phyloP scores from a whole-genome alignment of 768 basidiomycete genomes.

The Inosperma sp. region DNA sequence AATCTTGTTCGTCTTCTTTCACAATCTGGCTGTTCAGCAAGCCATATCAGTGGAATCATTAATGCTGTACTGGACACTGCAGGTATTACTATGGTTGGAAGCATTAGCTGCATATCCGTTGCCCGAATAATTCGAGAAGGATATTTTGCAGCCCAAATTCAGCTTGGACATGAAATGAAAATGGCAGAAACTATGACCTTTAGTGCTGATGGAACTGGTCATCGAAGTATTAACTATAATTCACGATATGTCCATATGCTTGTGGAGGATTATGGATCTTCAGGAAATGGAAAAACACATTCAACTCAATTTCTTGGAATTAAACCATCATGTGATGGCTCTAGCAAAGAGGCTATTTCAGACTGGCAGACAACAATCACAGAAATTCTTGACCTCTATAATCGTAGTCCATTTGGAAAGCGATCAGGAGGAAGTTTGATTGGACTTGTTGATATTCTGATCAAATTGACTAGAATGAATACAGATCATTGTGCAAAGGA shows the following conservation, averaged over 20 bases:
- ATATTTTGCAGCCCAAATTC: slow-evolving; percentile 17
- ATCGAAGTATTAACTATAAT: slow-evolving; percentile 5
- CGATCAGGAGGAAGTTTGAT: no score
- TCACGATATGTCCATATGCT: slow-evolving; percentile 8
- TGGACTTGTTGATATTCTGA: slow-evolving; percentile 26
- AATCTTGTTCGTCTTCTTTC: slow-evolving; percentile 9
- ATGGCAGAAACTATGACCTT: slow-evolving; percentile 13
- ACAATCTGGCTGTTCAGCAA: not conserved
- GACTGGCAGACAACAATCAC: slow-evolving; percentile 1
- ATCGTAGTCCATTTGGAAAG: no score
- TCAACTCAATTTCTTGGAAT: slow-evolving; percentile 10
- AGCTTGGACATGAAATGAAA: slow-evolving; percentile 17
- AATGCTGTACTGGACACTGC: slow-evolving; percentile 9
- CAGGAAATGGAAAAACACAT: not conserved
- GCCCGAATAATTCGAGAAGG: slow-evolving; percentile 14
- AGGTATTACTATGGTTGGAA: slow-evolving; percentile 11
- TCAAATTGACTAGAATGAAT: slow-evolving; percentile 24
- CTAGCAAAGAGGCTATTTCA: no score
- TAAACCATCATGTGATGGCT: slow-evolving; percentile 6
- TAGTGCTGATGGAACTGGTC: slow-evolving; percentile 16
- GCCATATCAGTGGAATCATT: not conserved
- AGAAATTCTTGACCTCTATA: not conserved
- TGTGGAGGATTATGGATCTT: not conserved
- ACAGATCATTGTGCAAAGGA: slow-evolving; percentile 27
- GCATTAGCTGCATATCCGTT: slow-evolving; percentile 10